Evolutionary conservation across 495 filamentous ascomycete genomes (phyloP).

Genomic region (Neurospora hispaniola): DNA sequence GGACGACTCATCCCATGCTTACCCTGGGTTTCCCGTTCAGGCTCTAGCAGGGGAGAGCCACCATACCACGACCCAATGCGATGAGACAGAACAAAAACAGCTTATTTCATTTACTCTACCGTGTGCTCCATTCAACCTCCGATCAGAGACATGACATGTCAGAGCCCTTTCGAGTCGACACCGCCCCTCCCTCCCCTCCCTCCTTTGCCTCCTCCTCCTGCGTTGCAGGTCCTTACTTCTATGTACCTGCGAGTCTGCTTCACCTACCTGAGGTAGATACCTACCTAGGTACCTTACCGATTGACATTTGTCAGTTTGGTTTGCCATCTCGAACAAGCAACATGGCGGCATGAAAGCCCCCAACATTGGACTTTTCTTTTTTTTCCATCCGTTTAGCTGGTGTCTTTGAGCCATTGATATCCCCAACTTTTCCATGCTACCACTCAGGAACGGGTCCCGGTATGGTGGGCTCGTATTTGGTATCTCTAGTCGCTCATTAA

Average conservation of each 20-base stretch:
- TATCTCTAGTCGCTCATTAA: background rate
- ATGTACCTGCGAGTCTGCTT: background rate
- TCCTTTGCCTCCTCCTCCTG: background rate
- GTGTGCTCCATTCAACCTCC: background rate
- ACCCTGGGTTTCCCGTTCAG: background rate
- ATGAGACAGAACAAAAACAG: background rate
- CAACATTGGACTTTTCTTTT: background rate
- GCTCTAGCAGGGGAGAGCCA: background rate
- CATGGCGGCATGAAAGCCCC: background rate
- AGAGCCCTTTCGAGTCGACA: background rate
- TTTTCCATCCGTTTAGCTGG: background rate
- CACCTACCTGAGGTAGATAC: background rate
- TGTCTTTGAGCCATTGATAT: background rate
- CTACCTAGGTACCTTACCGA: too few species aligned
- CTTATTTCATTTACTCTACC: background rate
- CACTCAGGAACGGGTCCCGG: background rate
- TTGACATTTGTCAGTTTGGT: background rate
- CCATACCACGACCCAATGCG: background rate
- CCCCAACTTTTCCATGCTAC: background rate
- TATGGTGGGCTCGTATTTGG: background rate
- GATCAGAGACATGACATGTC: background rate
- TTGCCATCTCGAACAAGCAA: background rate
- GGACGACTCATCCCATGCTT: background rate
- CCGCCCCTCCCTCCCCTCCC: background rate
- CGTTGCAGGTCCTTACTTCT: background rate